Base-by-base conservation (phyloP, 768 basidiomycete genomes). In the Mycena filopes region DNA sequence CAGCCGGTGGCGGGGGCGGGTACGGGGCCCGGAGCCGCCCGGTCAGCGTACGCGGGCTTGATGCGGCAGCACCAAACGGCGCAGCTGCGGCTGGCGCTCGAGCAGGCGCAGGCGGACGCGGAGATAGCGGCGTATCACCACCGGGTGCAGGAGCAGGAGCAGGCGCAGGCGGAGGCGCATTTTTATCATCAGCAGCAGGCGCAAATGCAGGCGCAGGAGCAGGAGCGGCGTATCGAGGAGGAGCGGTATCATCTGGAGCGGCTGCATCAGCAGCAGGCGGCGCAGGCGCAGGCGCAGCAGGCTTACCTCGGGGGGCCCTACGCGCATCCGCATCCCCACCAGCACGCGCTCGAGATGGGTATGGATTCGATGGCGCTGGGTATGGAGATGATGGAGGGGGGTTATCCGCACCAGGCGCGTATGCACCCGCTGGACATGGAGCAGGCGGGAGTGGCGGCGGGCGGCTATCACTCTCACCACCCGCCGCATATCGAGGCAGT, bases 21-120 rank as follows among this genome's bases (percentile, higher is more conserved):
- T n/a, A n/a, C 64, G 57, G 68, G 71, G 29, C 43, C 51, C 25
- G 68, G 75, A 76, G 55, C 45, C 60, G 68, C 68, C 28, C 68
- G 43, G 68, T 60, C 56, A 62, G 68, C 60, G 38, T 86, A 86
- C 79, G 82, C 83, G 70, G 82, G 80, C 79, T 82, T 81, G 65
- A 81, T 84, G 69, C 80, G 78, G 38, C 76, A 79, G 56, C 84
- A 84, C 63, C 84, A 82, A 63, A 58, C 78, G 36, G 77, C 78
- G 41, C 81, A 81, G 71, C 40, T 78, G 25, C 78, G 72, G 16
- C 76, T 71, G 71, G 56, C 60, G 42, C 46, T 69, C 60, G 68
- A 69, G 56, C 60, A 64, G 43, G 45, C 62, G 45, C 38, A 55
- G 33, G 76, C 79, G 66, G 78, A 78, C 69, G 75, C 72, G 66